A percentile compares a stretch with the other conserved stretches of the same genome.
Evolutionary conservation across 495 filamentous ascomycete genomes (phyloP).

Genomic region (Aspergillus kassunensis): DNA sequence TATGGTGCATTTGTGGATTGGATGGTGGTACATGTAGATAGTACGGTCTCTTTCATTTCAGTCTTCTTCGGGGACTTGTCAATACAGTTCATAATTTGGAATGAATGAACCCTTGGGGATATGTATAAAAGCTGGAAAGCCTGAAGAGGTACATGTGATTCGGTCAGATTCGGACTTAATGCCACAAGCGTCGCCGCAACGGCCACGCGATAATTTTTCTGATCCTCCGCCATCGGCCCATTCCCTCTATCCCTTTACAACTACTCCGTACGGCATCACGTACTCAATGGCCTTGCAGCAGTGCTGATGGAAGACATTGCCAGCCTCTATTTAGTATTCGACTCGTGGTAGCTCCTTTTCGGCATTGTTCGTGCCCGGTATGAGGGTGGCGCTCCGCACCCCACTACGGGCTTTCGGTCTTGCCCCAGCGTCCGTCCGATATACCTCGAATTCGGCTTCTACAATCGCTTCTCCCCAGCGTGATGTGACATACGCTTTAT

Average conservation of each 20-base stretch:
- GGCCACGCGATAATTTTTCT: slow-evolving; percentile 11
- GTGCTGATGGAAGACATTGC: slow-evolving; percentile 10
- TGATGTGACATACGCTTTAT: slow-evolving; percentile 1
- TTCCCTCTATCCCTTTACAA: background rate
- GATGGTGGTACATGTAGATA: slow-evolving; percentile 10
- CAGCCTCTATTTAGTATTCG: background rate
- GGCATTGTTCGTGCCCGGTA: slow-evolving; percentile 27
- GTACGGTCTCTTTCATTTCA: background rate
- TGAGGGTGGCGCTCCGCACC: slow-evolving; percentile 37
- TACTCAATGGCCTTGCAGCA: slow-evolving; percentile 8
- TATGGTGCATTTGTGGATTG: background rate
- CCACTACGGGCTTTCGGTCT: slow-evolving; percentile 35
- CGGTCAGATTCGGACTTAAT: slow-evolving; percentile 3
- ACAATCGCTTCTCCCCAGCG: slow-evolving; percentile 8
- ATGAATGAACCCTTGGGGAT: too few relatives aligned
- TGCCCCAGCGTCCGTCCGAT: slow-evolving; percentile 33
- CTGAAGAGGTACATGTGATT: slow-evolving; percentile 2
- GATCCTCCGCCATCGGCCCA: slow-evolving; percentile 4
- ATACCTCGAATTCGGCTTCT: slow-evolving; percentile 14
- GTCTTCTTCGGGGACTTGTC: too few relatives aligned
- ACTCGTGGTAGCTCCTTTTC: slow-evolving; percentile 15
- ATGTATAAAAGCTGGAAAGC: too few relatives aligned
- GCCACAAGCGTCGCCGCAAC: slow-evolving; percentile 3
- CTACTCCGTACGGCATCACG: background rate
- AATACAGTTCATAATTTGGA: too few relatives aligned